A percentile compares a stretch with the other conserved stretches of the same genome.
These are phyloP conservation scores for Punctularia strigosozonata DNA, from an alignment of 768 basidiomycete species.

Conservation along the genomic window DNA sequence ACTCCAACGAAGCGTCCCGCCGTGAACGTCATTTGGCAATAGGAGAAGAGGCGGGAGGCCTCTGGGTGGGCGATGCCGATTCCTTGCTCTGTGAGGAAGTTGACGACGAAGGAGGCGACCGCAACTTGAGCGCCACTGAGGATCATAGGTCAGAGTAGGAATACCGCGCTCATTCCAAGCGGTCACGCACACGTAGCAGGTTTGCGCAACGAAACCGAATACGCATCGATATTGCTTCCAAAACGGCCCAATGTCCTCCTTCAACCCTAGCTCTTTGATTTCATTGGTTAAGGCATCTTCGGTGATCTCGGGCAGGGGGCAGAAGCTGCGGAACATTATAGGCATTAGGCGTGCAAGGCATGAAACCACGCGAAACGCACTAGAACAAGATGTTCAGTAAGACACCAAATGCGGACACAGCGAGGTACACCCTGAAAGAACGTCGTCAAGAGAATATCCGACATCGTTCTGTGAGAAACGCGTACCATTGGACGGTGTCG, in stretches of 20 bases:
- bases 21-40: constrained; percentile 61
- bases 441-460: not conserved
- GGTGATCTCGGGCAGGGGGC: constrained; percentile 57
- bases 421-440: constrained; percentile 44
- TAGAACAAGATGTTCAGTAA: constrained; percentile 53
- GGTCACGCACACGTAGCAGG: constrained; percentile 41
- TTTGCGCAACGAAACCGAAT: constrained; percentile 67
- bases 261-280: constrained; percentile 28
- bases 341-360: not conserved
- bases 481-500: constrained; percentile 56
- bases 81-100: constrained; percentile 55
- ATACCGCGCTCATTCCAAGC: not conserved
- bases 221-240: constrained; percentile 60
- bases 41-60: constrained; percentile 58
- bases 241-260: constrained; percentile 40
- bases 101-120: constrained; percentile 57
- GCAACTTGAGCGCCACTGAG: constrained; percentile 50
- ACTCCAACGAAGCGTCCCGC: constrained; percentile 54
- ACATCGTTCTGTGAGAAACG: not conserved
- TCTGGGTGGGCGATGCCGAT: constrained; percentile 36
- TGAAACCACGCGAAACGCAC: constrained; percentile 21
- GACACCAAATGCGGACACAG: constrained; percentile 51
- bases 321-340: constrained; percentile 33
- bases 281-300: constrained; percentile 50
- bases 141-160: not conserved